Conservation (phyloP, 371 early-diverging fungal species). For the Blyttiomyces sp. region DNA sequence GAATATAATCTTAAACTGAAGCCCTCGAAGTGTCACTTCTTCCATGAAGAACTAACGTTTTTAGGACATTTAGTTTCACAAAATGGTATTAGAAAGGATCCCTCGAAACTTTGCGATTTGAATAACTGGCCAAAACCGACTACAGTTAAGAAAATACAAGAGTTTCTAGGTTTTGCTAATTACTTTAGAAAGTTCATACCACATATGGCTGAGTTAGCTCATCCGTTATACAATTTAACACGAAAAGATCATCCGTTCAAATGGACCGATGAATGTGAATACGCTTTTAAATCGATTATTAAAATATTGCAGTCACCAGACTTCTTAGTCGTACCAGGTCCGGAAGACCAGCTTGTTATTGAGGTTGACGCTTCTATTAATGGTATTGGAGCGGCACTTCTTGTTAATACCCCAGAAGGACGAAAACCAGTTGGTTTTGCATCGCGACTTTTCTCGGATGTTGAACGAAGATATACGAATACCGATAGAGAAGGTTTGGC, state of each 20-base stretch:
- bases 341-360: conserved; percentile 10
- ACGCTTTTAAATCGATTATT: neutral
- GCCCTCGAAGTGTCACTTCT: conserved; percentile 41
- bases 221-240: conserved; percentile 40
- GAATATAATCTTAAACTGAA: conserved; percentile 31
- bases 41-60: conserved; percentile 6
- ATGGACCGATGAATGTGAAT: conserved; percentile 1
- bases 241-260: conserved; percentile 5
- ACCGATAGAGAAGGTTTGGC: conserved; percentile 9
- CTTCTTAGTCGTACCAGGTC: neutral
- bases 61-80: conserved; percentile 3
- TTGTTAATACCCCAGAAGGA: neutral
- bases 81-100: conserved; percentile 33
- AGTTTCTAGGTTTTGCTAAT: conserved; percentile 51
- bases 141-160: conserved; percentile 31
- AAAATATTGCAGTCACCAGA: neutral
- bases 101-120: conserved; percentile 34
- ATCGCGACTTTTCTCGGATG: conserved; percentile 5
- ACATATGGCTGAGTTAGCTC: conserved; percentile 33
- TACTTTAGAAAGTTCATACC: conserved; percentile 51
- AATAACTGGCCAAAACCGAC: conserved; percentile 29
- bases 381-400: conserved; percentile 7
- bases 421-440: conserved; percentile 15
- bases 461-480: conserved; percentile 1
- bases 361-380: conserved; percentile 9